Evolutionary conservation across 2,329 filamentous ascomycete species (phyloP), one percentile per base, ranked within the genome.

Genomic region (Dendrostoma leiphaemia): DNA sequence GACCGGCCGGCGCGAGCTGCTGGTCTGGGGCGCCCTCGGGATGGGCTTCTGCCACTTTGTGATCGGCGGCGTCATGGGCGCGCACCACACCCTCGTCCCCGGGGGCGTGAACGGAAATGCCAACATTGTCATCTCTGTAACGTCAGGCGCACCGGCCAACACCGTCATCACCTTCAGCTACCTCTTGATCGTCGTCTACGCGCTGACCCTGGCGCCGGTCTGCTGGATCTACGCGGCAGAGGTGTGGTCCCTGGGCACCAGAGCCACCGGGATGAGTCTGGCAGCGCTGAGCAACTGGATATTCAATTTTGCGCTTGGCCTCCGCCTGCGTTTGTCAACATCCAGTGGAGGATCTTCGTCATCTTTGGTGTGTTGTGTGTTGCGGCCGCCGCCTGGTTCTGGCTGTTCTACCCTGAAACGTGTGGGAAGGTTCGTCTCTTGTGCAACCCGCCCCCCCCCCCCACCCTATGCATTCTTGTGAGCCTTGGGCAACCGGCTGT

Each of bases 201-300:
- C 81, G 1, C 71, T 85, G n/a, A 86, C 83, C 0, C 75, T 84
- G 17, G 84, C 82, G 0, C 83, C 83, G 1, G 80, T 85, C 3
- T 81, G 78, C 51, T 87, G 84, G 84, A 78, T 86, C 41, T 88
- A 88, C 61, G 80, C 81, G 0, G 80, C 82, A 15, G 85, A 88
- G 66, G 79, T 85, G 2, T 86, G 80, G 78, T 82, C 81, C 0
- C 72, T 85, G 2, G 80, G 82, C 56, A 83, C 81, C 0, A 77
- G 83, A 31, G 82, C 82, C 3, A 80, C 62, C 77, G 75, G 75
- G 63, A 62, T 63, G 59, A 60, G 64, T 17, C 67, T 69, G 4
- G 49, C 49, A 6, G 23, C 49, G 9, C n/a, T 52, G 19, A 24
- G 29, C 19, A 52, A 52, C 57, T 73, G 70, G 70, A 60, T 81